Conservation (phyloP, 495 filamentous ascomycete species). For the Lasiosphaeriaceae sp. region DNA sequence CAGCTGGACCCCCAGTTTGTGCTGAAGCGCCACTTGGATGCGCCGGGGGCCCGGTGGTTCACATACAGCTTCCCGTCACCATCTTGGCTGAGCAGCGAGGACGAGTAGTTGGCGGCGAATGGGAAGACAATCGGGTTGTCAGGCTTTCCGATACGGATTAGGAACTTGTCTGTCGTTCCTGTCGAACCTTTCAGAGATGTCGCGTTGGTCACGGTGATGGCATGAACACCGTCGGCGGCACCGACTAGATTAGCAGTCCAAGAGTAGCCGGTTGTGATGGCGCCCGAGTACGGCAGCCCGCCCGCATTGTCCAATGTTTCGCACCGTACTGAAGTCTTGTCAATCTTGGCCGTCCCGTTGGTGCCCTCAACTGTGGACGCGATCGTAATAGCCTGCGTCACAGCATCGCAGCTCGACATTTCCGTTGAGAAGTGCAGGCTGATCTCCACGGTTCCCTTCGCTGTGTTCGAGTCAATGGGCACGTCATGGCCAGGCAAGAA, state of each 20-base stretch:
- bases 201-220: slow-evolving; percentile 58
- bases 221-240: slow-evolving; percentile 54
- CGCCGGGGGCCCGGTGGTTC: slow-evolving; percentile 58
- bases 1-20: slow-evolving; percentile 60
- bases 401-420: slow-evolving; percentile 56
- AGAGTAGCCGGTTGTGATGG: neutral
- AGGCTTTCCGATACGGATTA: slow-evolving; percentile 44
- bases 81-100: slow-evolving; percentile 39
- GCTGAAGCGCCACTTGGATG: slow-evolving; percentile 59
- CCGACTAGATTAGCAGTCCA: slow-evolving; percentile 41
- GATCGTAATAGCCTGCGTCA: slow-evolving; percentile 26
- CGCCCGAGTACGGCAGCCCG: slow-evolving; percentile 27
- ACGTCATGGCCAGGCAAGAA: slow-evolving; percentile 62
- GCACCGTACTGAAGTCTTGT: slow-evolving; percentile 30
- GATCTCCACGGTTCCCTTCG: slow-evolving; percentile 38
- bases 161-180: slow-evolving; percentile 45
- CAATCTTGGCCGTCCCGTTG: slow-evolving; percentile 9
- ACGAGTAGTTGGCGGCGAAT: slow-evolving; percentile 55
- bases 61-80: slow-evolving; percentile 41
- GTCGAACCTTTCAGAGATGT: slow-evolving; percentile 38
- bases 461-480: slow-evolving; percentile 43
- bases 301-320: slow-evolving; percentile 35
- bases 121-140: slow-evolving; percentile 59
- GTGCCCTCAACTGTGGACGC: slow-evolving; percentile 47
- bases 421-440: slow-evolving; percentile 57